Evolutionary conservation across 148 eudicot species (phyloP).

Genomic region (Nyssa sinensis): DNA sequence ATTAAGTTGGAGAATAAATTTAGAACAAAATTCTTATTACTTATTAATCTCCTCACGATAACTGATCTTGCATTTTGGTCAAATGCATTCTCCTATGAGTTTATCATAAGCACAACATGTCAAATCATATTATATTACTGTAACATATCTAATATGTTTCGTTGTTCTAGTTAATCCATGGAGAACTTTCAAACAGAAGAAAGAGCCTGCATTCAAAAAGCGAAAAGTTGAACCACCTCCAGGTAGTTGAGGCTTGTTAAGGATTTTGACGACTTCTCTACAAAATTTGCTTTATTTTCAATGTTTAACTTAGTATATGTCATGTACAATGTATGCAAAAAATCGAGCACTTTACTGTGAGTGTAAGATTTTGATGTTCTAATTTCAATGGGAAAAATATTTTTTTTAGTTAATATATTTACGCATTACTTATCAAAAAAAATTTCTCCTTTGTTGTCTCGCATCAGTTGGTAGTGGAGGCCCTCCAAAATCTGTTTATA

Average conservation of each 20-base stretch:
- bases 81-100: not conserved
- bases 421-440: no score
- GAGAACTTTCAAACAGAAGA: constrained; percentile 63
- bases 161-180: constrained; percentile 52
- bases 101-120: not conserved
- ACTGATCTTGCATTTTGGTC: not conserved
- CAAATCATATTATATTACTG: not conserved
- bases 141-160: constrained; percentile 5
- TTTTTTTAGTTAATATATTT: not conserved
- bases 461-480: constrained; percentile 39
- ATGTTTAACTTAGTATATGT: not conserved
- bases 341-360: not conserved
- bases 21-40: not conserved
- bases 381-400: not conserved
- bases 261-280: constrained; percentile 5
- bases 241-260: constrained; percentile 46
- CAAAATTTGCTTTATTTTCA: not conserved
- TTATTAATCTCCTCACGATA: not conserved
- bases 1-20: not conserved
- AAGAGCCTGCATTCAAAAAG: constrained; percentile 76
- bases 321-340: not conserved
- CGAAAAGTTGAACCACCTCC: constrained; percentile 57
- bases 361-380: not conserved
- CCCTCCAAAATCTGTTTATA: constrained; percentile 60
- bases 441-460: constrained; percentile 17